phyloP scores from a whole-genome alignment of 2,329 filamentous ascomycete genomes.

The Ophidiomyces ophidiicola region DNA sequence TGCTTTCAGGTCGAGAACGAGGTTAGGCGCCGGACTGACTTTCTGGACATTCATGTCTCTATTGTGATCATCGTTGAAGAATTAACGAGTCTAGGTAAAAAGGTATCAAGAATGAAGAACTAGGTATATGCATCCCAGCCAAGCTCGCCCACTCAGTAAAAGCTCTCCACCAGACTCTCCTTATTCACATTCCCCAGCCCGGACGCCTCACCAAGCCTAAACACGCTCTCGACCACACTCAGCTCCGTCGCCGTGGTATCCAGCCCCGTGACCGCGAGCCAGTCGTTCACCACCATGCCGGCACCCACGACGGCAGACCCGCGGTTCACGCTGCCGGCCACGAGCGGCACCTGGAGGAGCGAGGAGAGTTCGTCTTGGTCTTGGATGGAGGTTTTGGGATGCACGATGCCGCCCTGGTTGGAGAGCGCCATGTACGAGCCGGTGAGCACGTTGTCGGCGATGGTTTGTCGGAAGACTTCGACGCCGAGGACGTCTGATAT shows the following conservation, averaged over 20 bases:
- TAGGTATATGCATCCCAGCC: background rate
- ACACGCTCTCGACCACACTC: constrained; percentile 91
- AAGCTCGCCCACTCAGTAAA: constrained; percentile 52
- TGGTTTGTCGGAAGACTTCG: constrained; percentile 63
- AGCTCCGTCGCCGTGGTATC: constrained; percentile 96
- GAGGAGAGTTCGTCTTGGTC: constrained; percentile 95
- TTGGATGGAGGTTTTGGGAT: constrained; percentile 92
- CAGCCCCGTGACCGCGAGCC: constrained; percentile 85
- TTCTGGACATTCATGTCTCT: no score
- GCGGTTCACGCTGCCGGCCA: constrained; percentile 86
- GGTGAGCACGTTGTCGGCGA: constrained; percentile 92
- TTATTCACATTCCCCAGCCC: constrained; percentile 62
- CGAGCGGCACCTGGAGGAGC: constrained; percentile 86
- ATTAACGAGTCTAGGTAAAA: no score
- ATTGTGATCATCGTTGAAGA: no score
- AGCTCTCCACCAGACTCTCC: constrained; percentile 97
- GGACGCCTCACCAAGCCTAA: constrained; percentile 78
- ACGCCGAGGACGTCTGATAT: constrained; percentile 73
- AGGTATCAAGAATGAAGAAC: no score
- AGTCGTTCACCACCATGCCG: constrained; percentile 94
- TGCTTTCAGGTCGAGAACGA: no score
- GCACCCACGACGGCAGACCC: constrained; percentile 92
- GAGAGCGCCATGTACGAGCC: constrained; percentile 93
- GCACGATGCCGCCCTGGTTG: constrained; percentile 92
- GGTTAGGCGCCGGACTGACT: no score